Conservation (phyloP, 1,284 basidiomycete species). For the Thecaphora thlaspeos region DNA sequence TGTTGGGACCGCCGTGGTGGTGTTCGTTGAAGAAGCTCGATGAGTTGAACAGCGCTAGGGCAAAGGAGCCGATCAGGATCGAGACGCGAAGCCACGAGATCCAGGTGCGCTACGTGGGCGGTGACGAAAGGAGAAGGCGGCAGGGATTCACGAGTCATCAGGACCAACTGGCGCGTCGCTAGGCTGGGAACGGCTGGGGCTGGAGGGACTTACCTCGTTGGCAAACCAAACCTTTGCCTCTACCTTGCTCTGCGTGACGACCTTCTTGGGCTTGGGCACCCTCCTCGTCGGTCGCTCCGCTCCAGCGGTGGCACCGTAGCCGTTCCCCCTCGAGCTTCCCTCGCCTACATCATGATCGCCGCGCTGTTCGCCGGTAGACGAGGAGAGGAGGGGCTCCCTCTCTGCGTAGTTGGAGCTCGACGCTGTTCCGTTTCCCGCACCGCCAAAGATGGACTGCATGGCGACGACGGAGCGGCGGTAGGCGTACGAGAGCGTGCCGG, state of each 20-base stretch:
- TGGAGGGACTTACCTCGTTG: constrained; percentile 58
- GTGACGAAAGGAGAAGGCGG: too few relatives aligned
- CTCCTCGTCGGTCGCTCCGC: constrained; percentile 8
- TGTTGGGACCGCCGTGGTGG: constrained; percentile 12
- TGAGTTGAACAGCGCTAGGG: constrained; percentile 84
- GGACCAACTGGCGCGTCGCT: too few relatives aligned
- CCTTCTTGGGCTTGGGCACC: constrained; percentile 62
- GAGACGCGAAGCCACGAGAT: constrained; percentile 85
- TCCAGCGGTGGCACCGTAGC: constrained; percentile 21
- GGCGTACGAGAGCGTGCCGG: constrained; percentile 38
- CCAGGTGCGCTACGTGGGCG: constrained; percentile 72
- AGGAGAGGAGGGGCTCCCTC: constrained; percentile 35
- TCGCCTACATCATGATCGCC: too few relatives aligned
- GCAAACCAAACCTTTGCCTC: constrained; percentile 58
- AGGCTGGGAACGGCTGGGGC: constrained; percentile 52
- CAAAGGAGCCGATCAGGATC: constrained; percentile 78
- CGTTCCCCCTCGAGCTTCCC: constrained; percentile 4
- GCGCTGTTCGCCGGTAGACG: background rate
- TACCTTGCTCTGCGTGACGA: constrained; percentile 49
- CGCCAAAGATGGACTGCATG: constrained; percentile 40
- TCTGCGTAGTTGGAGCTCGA: constrained; percentile 34
- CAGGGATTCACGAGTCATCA: too few relatives aligned
- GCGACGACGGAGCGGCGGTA: constrained; percentile 45
- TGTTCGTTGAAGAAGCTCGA: constrained; percentile 61
- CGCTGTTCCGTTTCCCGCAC: constrained; percentile 1